Conservation (phyloP, 345 rosid species). For the Populus pruinosa region DNA sequence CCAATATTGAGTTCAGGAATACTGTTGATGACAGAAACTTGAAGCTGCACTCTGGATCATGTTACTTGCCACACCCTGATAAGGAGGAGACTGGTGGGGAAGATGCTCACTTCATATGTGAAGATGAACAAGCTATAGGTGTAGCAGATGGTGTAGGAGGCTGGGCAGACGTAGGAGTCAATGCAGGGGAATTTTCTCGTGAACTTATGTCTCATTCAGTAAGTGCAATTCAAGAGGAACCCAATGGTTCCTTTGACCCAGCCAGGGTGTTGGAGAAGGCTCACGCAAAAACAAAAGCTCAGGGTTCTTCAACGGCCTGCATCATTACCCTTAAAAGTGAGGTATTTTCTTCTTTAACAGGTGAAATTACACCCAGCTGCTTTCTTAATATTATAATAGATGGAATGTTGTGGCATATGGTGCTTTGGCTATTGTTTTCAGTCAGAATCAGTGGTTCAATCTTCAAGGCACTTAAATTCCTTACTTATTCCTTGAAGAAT, state of each 20-base stretch:
- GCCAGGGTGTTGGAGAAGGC: conserved; percentile 33
- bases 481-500: not conserved
- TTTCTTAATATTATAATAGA: not conserved
- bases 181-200: conserved; percentile 28
- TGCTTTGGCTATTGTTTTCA: not conserved
- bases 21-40: conserved; percentile 18
- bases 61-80: conserved; percentile 36
- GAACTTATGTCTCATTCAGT: conserved; percentile 31
- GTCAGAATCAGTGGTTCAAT: not conserved
- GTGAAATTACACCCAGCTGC: not conserved
- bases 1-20: conserved; percentile 17
- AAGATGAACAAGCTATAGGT: conserved; percentile 19
- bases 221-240: conserved; percentile 21
- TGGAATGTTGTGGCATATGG: not conserved
- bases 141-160: conserved; percentile 37
- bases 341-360: conserved; percentile 12
- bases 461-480: not conserved
- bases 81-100: conserved; percentile 32
- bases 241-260: conserved; percentile 20
- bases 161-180: conserved; percentile 29
- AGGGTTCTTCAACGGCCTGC: conserved; percentile 36
- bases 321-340: conserved; percentile 26
- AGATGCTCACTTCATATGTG: conserved; percentile 31
- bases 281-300: conserved; percentile 25
- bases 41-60: conserved; percentile 28